Evolutionary conservation across 306 rosid genomes (phyloP), one percentile per base, ranked within the genome.

Genomic region (Rosa chinensis): DNA sequence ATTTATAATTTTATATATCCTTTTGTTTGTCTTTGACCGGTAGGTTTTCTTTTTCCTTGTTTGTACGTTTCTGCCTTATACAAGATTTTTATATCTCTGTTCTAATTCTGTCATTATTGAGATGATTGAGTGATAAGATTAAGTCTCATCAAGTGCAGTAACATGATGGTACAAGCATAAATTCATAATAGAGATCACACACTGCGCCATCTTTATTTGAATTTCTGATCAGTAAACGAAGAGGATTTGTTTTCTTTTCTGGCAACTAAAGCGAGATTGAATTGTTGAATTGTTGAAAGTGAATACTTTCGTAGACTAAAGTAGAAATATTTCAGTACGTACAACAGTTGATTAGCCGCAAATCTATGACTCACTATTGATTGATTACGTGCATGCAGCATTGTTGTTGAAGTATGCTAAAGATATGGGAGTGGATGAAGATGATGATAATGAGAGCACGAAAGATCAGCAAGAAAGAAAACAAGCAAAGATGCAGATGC

Each of bases 341-440:
- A 8, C 10, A 44, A 44, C 47, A 44, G 47, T 0, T 8, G 47
- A 44, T 50, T 49, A 49, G 14, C 55, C 6, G 20, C 23, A 5
- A 53, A 5, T 17, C 7, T 53, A 2, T 6, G 25, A 20, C 20
- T 5, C 4, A 55, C 4, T 20, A 20, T 20, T 20, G 68, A 62
- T 4, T 43, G 11, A 66, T 50, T 37, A 55, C 2, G 10, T 55
- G 1, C 11, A 70, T 55, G 83, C 82, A 93, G 98, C 88, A 32
- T 85, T 90, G 78, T 75, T 93, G 75, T 87, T 93, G 81, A 86
- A 76, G 85, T 90, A 93, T 79, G 88, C 87, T 74, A 91, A 80
- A 80, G 82, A 84, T 49, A 72, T 88, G 85, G 87, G 75, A 11
- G 7, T 18, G 56, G 78, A 86, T 14, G 87, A 83, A 70, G 77